Percentiles rank a stretch among this genome's conserved stretches.
These are phyloP conservation scores for Phytophthora pini DNA, from an alignment of 352 stramenopile genomes.

Conservation along the genomic window DNA sequence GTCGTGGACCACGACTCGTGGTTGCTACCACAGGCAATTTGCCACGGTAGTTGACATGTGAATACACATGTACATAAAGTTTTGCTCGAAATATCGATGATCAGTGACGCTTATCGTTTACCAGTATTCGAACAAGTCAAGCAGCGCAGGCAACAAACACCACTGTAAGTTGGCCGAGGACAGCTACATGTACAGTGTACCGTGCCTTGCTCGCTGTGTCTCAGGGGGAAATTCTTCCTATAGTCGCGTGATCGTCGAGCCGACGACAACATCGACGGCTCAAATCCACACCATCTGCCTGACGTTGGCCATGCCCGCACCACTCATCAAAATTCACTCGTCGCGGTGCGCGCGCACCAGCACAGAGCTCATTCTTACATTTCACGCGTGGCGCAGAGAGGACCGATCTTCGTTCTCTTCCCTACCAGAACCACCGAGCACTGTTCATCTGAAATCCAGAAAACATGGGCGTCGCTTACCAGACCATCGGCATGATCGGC, in stretches of 20 bases:
- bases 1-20: too few relatives aligned
- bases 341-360: conserved; percentile 4
- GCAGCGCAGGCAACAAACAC: background rate
- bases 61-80: background rate
- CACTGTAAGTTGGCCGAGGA: too few relatives aligned
- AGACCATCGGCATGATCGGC: conserved; percentile 64
- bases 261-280: background rate
- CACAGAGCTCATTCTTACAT: conserved; percentile 22
- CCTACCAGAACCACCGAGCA: background rate
- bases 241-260: conserved; percentile 27
- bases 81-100: background rate
- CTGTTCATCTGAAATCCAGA: background rate
- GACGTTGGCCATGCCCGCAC: conserved; percentile 11
- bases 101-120: background rate
- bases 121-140: too few relatives aligned
- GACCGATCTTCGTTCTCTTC: background rate
- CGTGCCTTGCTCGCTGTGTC: conserved; percentile 14
- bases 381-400: conserved; percentile 6
- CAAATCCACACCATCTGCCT: conserved; percentile 22
- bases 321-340: conserved; percentile 22
- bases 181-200: too few relatives aligned
- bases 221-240: conserved; percentile 20
- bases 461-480: conserved; percentile 46
- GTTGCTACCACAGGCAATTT: too few relatives aligned
- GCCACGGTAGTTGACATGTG: too few relatives aligned